Conservation (phyloP, 352 stramenopile genomes). For the Phytophthora podocarpi region DNA sequence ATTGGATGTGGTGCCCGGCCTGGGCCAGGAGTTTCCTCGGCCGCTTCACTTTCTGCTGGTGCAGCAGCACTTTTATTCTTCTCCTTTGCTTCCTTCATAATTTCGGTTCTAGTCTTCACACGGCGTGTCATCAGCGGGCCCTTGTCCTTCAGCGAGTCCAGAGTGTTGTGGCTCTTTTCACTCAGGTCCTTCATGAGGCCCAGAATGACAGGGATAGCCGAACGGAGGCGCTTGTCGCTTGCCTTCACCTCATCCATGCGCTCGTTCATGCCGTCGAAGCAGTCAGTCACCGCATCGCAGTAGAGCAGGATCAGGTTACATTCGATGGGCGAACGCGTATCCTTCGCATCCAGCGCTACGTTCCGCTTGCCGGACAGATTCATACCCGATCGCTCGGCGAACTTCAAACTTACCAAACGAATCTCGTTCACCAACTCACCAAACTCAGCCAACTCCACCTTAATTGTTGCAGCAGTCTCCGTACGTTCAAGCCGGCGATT, state of each 20-base stretch:
- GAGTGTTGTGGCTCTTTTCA: slow-evolving; percentile 59
- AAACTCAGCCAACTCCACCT: slow-evolving; percentile 85
- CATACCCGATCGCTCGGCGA: slow-evolving; percentile 87
- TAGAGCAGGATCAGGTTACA: slow-evolving; percentile 64
- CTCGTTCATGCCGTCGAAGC: slow-evolving; percentile 79
- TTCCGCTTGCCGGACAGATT: slow-evolving; percentile 86
- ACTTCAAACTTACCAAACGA: slow-evolving; percentile 75
- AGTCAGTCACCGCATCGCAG: slow-evolving; percentile 72
- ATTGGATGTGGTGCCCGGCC: slow-evolving; percentile 54
- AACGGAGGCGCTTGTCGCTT: slow-evolving; percentile 79
- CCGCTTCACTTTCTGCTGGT: slow-evolving; percentile 50
- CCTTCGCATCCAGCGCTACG: slow-evolving; percentile 61
- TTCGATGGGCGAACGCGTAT: slow-evolving; percentile 81
- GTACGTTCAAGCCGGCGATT: slow-evolving; percentile 75
- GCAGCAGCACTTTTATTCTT: slow-evolving; percentile 54
- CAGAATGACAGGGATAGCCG: slow-evolving; percentile 65
- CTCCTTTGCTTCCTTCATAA: slow-evolving; percentile 89
- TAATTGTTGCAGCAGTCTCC: slow-evolving; percentile 85
- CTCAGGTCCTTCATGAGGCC: slow-evolving; percentile 68
- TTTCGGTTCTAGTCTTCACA: slow-evolving; percentile 71
- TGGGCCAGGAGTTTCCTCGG: slow-evolving; percentile 30
- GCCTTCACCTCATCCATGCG: slow-evolving; percentile 86
- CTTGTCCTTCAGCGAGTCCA: slow-evolving; percentile 74
- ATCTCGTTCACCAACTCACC: slow-evolving; percentile 83
- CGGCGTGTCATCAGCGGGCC: slow-evolving; percentile 54